phyloP scores from a whole-genome alignment of 139 green algal species.

The Picochlorum sp. region DNA sequence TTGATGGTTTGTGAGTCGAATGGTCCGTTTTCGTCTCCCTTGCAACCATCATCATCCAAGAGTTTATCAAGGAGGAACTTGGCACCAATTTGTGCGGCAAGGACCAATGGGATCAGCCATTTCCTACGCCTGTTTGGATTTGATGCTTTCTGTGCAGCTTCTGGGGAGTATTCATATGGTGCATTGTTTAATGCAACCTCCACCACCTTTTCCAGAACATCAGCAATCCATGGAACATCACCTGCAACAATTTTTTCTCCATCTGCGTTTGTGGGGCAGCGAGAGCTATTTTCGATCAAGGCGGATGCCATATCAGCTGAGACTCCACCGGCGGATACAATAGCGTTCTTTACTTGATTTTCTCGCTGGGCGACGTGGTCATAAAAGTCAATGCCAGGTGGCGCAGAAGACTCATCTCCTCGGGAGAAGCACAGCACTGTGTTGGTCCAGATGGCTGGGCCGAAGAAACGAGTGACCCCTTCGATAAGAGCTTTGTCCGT shows the following conservation, averaged over 20 bases:
- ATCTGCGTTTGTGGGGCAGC: constrained; percentile 45
- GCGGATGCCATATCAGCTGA: constrained; percentile 27
- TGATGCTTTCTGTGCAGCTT: constrained; percentile 4
- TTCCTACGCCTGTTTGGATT: constrained; percentile 42
- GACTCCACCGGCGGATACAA: constrained; percentile 9
- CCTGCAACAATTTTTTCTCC: constrained; percentile 53
- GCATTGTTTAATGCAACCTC: constrained; percentile 19
- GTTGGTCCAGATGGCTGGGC: constrained; percentile 49
- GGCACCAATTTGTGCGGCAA: constrained; percentile 38
- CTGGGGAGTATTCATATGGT: constrained; percentile 23
- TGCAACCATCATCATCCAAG: constrained; percentile 34
- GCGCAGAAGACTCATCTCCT: constrained; percentile 11
- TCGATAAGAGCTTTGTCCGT: constrained; percentile 37
- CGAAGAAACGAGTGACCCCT: constrained; percentile 37
- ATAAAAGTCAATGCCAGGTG: constrained; percentile 18
- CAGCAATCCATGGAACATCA: constrained; percentile 35
- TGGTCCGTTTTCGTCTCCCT: constrained; percentile 40
- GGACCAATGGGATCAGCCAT: constrained; percentile 46
- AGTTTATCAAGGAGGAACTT: constrained; percentile 40
- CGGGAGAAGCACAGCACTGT: constrained; percentile 51
- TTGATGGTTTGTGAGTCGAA: constrained; percentile 33
- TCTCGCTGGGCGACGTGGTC: constrained; percentile 22
- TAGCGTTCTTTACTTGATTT: constrained; percentile 15
- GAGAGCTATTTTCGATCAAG: constrained; percentile 59
- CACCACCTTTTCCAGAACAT: constrained; percentile 39